These are phyloP conservation scores for Shiraia sp. DNA, from an alignment of 2,329 filamentous ascomycete genomes.

Conservation along the genomic window DNA sequence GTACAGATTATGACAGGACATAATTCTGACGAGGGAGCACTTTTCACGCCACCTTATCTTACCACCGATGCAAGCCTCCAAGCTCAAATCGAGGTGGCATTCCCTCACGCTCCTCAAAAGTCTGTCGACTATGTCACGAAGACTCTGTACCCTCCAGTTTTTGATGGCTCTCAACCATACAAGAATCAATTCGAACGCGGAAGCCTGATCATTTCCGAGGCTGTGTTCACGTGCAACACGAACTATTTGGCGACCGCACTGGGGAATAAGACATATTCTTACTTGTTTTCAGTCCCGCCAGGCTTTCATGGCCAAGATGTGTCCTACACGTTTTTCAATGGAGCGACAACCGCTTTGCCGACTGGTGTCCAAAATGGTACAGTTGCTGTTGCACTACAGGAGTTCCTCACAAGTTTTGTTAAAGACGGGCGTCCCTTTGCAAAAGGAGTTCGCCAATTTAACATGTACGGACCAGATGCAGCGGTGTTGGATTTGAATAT, in stretches of 20 bases:
- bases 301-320: constrained; percentile 59
- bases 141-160: constrained; percentile 56
- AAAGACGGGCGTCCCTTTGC: constrained; percentile 45
- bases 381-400: constrained; percentile 50
- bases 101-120: constrained; percentile 36
- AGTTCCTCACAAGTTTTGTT: constrained; percentile 52
- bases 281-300: constrained; percentile 58
- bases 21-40: constrained; percentile 51
- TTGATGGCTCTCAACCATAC: constrained; percentile 54
- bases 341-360: constrained; percentile 12
- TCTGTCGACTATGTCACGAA: constrained; percentile 48
- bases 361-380: constrained; percentile 33
- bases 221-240: constrained; percentile 56
- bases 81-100: constrained; percentile 23
- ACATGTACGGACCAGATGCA: constrained; percentile 51
- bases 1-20: constrained; percentile 46
- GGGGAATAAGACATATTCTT: constrained; percentile 54
- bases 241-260: constrained; percentile 54
- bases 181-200: constrained; percentile 49
- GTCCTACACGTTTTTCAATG: constrained; percentile 57
- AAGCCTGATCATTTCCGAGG: constrained; percentile 49
- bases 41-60: constrained; percentile 49
- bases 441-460: constrained; percentile 49
- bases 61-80: constrained; percentile 35
- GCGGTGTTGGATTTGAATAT: constrained; percentile 51